These are phyloP conservation scores for Magnusiomyces ingens DNA, from an alignment of 1,139 yeast species.

Conservation along the genomic window DNA sequence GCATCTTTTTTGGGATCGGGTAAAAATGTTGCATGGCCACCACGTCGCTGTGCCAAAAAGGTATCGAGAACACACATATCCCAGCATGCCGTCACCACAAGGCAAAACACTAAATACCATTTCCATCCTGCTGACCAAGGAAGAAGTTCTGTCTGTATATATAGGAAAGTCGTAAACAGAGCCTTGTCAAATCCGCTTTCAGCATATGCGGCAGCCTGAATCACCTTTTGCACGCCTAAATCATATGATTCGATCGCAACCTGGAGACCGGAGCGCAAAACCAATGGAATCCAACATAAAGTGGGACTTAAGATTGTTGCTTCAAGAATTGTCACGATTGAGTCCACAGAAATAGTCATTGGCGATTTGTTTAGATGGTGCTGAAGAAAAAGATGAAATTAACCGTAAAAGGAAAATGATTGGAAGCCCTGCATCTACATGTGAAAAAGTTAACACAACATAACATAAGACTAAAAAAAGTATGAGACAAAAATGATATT, in stretches of 20 bases:
- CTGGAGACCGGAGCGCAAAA: not conserved
- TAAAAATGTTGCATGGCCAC: constrained; percentile 18
- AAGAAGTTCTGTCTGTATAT: not conserved
- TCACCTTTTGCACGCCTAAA: not conserved
- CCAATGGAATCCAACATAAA: constrained; percentile 6
- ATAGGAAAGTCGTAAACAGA: not conserved
- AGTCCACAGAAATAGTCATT: constrained; percentile 6
- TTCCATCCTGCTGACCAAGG: constrained; percentile 1
- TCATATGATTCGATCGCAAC: not conserved
- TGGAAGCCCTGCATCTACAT: too few relatives aligned
- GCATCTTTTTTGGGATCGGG: constrained; percentile 23
- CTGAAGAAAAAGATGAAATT: not conserved
- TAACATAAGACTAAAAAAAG: not conserved
- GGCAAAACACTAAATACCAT: not conserved
- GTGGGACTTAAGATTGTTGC: constrained; percentile 7
- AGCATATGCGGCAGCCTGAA: not conserved
- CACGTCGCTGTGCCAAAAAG: constrained; percentile 2
- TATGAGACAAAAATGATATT: not conserved
- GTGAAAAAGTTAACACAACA: not conserved
- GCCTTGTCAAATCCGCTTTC: not conserved
- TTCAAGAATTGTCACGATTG: not conserved
- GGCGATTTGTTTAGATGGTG: not conserved
- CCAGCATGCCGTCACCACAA: not conserved
- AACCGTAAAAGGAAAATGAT: too few relatives aligned
- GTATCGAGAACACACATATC: not conserved